Evolutionary conservation across 176 grass and related monocot genomes (phyloP).

Genomic region (Aegilops umbellulata): DNA sequence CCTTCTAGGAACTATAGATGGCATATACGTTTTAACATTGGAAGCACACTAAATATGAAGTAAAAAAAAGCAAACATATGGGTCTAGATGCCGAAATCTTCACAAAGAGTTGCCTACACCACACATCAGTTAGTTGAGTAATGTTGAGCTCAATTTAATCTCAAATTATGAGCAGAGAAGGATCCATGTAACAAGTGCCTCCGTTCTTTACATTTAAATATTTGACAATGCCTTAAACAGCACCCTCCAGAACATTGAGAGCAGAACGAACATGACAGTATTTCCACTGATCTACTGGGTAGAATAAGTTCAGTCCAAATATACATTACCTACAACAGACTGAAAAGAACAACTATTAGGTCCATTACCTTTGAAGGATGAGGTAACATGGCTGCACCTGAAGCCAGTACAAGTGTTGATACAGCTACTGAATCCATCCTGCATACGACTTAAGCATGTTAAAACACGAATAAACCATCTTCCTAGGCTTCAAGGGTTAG

Average conservation of each 20-base stretch:
- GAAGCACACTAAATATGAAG: background rate
- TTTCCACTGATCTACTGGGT: background rate
- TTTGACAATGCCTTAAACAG: background rate
- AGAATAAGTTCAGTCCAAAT: background rate
- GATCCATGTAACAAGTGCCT: background rate
- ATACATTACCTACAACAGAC: background rate
- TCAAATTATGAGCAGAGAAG: background rate
- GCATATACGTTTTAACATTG: background rate
- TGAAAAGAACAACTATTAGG: background rate
- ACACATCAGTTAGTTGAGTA: background rate
- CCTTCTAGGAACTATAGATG: background rate
- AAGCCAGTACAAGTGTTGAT: conserved; percentile 59
- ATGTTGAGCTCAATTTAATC: background rate
- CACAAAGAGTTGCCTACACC: background rate
- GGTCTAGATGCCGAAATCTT: background rate
- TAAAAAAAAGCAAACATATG: background rate
- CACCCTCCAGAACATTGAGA: background rate
- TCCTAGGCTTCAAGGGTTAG: background rate
- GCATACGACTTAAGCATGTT: conserved; percentile 19
- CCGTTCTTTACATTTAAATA: background rate
- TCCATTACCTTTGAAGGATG: conserved; percentile 89
- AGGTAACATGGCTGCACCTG: conserved; percentile 86
- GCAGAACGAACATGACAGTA: background rate
- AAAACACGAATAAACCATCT: background rate
- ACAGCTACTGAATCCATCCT: conserved; percentile 43